These are phyloP conservation scores for Pholiota microspora DNA, from an alignment of 768 basidiomycete species.

Conservation along the genomic window DNA sequence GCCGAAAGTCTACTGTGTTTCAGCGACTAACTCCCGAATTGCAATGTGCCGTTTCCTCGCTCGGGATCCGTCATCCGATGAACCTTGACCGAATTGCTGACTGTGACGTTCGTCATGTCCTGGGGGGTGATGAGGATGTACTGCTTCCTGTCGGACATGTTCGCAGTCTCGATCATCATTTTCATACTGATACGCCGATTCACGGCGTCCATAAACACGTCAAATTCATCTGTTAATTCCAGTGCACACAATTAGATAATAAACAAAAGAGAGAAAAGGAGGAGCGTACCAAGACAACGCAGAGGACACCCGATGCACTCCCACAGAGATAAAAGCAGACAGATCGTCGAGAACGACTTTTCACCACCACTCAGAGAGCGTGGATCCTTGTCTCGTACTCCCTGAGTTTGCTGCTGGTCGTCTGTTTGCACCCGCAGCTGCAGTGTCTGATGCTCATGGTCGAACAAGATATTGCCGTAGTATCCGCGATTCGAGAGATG, in stretches of 20 bases:
- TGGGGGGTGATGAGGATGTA: conserved; percentile 97
- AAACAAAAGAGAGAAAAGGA: background rate
- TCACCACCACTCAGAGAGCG: conserved; percentile 90
- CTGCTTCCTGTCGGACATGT: conserved; percentile 83
- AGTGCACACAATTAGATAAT: conserved; percentile 1
- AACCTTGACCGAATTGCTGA: conserved; percentile 71
- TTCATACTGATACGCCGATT: conserved; percentile 92
- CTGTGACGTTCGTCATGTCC: conserved; percentile 73
- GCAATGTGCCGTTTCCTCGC: conserved; percentile 52
- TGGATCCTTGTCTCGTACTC: conserved; percentile 73
- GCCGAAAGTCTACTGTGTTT: background rate
- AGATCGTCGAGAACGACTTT: conserved; percentile 96
- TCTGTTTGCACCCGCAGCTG: conserved; percentile 82
- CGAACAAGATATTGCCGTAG: conserved; percentile 85
- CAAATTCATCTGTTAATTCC: conserved; percentile 77
- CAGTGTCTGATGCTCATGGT: conserved; percentile 62
- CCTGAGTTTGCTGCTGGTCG: conserved; percentile 66
- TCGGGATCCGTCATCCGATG: conserved; percentile 79
- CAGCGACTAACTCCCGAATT: conserved; percentile 18
- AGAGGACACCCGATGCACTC: conserved; percentile 93
- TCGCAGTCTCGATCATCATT: conserved; percentile 95
- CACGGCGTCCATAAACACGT: conserved; percentile 96
- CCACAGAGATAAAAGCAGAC: conserved; percentile 92
- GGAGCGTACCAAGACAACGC: conserved; percentile 74
- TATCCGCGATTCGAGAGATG: conserved; percentile 87